A percentile compares a stretch with the other conserved stretches of the same genome.
Evolutionary conservation across 2,329 filamentous ascomycete species (phyloP).

Genomic region (Monilinia aucupariae): DNA sequence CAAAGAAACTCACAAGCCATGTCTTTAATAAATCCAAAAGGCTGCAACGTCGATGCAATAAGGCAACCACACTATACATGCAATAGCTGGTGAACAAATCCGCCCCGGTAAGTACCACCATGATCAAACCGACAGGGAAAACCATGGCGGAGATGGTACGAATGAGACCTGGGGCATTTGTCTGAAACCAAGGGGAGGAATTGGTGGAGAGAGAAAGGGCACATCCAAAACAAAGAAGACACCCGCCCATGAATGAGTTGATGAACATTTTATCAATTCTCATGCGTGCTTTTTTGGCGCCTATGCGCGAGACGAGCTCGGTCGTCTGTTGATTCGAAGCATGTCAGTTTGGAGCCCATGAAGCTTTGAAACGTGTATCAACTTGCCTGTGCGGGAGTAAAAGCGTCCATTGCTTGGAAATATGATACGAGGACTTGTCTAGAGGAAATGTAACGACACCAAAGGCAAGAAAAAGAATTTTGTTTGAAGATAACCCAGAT

Average conservation of each 20-base stretch:
- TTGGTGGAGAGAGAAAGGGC: constrained; percentile 44
- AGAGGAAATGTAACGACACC: neutral
- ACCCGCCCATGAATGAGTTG: constrained; percentile 47
- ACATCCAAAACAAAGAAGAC: constrained; percentile 47
- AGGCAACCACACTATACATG: constrained; percentile 42
- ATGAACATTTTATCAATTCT: constrained; percentile 48
- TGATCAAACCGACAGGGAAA: constrained; percentile 46
- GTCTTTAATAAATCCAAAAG: constrained; percentile 32
- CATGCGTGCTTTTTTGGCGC: constrained; percentile 48
- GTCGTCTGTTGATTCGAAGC: constrained; percentile 38
- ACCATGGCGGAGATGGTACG: constrained; percentile 42
- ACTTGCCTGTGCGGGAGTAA: constrained; percentile 38
- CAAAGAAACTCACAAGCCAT: constrained; percentile 45
- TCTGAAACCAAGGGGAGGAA: constrained; percentile 43
- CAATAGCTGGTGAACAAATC: constrained; percentile 43
- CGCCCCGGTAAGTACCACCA: constrained; percentile 45
- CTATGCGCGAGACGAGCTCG: constrained; percentile 46
- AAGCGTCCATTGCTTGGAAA: constrained; percentile 36
- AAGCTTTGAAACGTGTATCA: neutral
- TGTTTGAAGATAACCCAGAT: neutral
- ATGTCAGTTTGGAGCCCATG: neutral
- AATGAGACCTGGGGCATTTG: constrained; percentile 45
- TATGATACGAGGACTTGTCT: neutral
- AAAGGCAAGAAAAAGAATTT: neutral
- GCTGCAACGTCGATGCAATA: constrained; percentile 40